Percentiles rank a stretch among this genome's conserved stretches.
These are phyloP conservation scores for Nidularia pulvinata DNA, from an alignment of 768 basidiomycete genomes.

Conservation along the genomic window DNA sequence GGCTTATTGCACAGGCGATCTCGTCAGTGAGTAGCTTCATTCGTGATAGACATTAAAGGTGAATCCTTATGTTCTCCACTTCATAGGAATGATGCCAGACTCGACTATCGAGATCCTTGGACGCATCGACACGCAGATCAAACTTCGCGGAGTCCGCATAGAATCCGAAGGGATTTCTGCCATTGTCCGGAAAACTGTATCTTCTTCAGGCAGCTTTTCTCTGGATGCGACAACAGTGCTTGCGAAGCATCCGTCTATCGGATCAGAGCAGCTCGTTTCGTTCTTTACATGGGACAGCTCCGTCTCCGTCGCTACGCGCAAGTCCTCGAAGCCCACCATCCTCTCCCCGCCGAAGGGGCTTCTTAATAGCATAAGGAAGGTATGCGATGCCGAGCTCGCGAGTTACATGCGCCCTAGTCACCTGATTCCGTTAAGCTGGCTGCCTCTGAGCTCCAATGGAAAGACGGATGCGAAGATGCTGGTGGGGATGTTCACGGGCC, in stretches of 20 bases:
- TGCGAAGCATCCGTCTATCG: slow-evolving; percentile 39
- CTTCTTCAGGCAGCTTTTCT: slow-evolving; percentile 13
- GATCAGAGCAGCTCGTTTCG: slow-evolving; percentile 41
- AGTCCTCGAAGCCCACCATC: slow-evolving; percentile 17
- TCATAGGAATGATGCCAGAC: slow-evolving; percentile 47
- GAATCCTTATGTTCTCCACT: background rate
- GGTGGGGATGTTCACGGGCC: slow-evolving; percentile 18
- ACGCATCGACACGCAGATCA: slow-evolving; percentile 51
- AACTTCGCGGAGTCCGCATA: slow-evolving; percentile 52
- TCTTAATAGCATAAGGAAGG: slow-evolving; percentile 23
- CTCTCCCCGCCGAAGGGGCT: slow-evolving; percentile 20
- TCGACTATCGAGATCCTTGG: slow-evolving; percentile 46
- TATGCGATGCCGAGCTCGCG: slow-evolving; percentile 39
- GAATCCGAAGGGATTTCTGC: slow-evolving; percentile 52
- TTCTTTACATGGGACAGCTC: slow-evolving; percentile 40
- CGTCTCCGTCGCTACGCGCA: slow-evolving; percentile 32
- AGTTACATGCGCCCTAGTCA: slow-evolving; percentile 53
- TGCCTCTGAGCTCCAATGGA: slow-evolving; percentile 42
- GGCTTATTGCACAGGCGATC: slow-evolving; percentile 50
- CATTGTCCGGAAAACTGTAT: slow-evolving; percentile 30
- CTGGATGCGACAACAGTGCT: slow-evolving; percentile 42
- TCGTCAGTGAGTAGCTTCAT: slow-evolving; percentile 28
- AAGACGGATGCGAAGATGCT: slow-evolving; percentile 33
- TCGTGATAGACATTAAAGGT: background rate
- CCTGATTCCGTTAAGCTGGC: slow-evolving; percentile 44